Conservation (phyloP, 1,139 yeast genomes). For the Blastobotrys raffinosifermentans region DNA sequence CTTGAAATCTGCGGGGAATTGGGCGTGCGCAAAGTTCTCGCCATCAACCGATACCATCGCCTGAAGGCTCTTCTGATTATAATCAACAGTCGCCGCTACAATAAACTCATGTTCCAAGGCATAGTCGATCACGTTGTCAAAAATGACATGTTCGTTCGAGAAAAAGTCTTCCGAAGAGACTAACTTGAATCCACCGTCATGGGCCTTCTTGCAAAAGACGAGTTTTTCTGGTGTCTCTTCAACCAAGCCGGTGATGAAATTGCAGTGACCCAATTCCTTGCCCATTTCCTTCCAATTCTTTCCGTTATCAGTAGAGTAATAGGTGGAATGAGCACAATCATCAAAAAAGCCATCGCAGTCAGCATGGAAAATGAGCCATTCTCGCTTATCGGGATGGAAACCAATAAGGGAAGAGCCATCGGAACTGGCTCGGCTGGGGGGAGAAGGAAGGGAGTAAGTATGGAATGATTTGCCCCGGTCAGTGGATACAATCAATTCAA, state of each 20-base stretch:
- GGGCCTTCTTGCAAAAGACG: slow-evolving; percentile 54
- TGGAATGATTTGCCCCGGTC: slow-evolving; percentile 64
- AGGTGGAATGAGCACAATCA: slow-evolving; percentile 54
- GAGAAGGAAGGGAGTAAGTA: slow-evolving; percentile 46
- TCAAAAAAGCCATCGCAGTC: slow-evolving; percentile 46
- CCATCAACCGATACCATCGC: slow-evolving; percentile 85
- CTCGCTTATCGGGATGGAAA: slow-evolving; percentile 52
- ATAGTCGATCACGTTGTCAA: slow-evolving; percentile 56
- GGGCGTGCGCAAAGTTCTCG: slow-evolving; percentile 66
- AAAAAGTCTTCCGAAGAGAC: slow-evolving; percentile 54
- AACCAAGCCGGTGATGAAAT: slow-evolving; percentile 53
- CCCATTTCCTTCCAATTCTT: slow-evolving; percentile 47
- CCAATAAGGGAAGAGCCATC: slow-evolving; percentile 39
- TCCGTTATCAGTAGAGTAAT: slow-evolving; percentile 50
- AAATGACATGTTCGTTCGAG: slow-evolving; percentile 32
- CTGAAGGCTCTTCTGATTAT: slow-evolving; percentile 37
- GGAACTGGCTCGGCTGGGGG: slow-evolving; percentile 27
- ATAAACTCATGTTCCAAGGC: slow-evolving; percentile 62
- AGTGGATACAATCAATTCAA: slow-evolving; percentile 49
- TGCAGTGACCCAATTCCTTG: slow-evolving; percentile 54
- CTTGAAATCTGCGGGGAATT: slow-evolving; percentile 64
- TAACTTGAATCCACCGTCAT: slow-evolving; percentile 33
- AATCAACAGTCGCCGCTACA: slow-evolving; percentile 51
- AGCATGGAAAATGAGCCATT: slow-evolving; percentile 68
- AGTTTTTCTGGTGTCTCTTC: slow-evolving; percentile 40